Evolutionary conservation across 352 stramenopile species (phyloP), one percentile per base, ranked within the genome.

Genomic region (Blastocystis sp.): DNA sequence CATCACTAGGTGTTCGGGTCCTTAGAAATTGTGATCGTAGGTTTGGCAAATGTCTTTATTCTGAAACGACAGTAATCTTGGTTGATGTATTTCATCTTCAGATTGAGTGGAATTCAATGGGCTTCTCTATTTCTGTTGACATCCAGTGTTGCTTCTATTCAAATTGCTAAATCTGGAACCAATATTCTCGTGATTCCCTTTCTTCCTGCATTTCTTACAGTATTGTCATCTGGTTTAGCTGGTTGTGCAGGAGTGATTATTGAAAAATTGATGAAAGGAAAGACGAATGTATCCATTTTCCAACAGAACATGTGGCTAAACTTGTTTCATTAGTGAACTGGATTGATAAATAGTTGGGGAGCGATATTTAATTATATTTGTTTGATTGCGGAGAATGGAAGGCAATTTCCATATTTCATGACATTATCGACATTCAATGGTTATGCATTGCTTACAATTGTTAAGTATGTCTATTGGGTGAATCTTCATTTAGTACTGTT

Each of bases 241-340:
- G 77, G 59, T 11, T 27, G 57, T 4, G 51, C 77, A n/a, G 77
- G 77, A 12, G 77, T 87, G n/a, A 58, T 87, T 19, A 87, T 77
- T 19, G 77, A 87, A 43, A 87, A 87, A 37, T 37, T 87, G 54
- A 87, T 87, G 77, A 87, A 87, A 43, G 65, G 65, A 9, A 57
- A 66, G 39, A 77, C 49, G 42, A 27, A 29, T 24, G 29, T 87
- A 1, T 87, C 77, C 0, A 78, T 87, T 37, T 87, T 87, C 39
- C 77, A 87, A 29, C 77, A 87, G 77, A 87, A 78, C 27, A 54
- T 87, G 24, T 87, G 77, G 77, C 54, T 87, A 27, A 78, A 77
- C n/a, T 87, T 87, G 77, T 87, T 29, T 11, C 6, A 24, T 27
- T 78, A n/a, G 1, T 57, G 65, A 5, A 24, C 37, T 7, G 5